Evolutionary conservation across 257 asterid species (phyloP), one percentile per base, ranked within the genome.

Genomic region (Nicotiana paniculata): DNA sequence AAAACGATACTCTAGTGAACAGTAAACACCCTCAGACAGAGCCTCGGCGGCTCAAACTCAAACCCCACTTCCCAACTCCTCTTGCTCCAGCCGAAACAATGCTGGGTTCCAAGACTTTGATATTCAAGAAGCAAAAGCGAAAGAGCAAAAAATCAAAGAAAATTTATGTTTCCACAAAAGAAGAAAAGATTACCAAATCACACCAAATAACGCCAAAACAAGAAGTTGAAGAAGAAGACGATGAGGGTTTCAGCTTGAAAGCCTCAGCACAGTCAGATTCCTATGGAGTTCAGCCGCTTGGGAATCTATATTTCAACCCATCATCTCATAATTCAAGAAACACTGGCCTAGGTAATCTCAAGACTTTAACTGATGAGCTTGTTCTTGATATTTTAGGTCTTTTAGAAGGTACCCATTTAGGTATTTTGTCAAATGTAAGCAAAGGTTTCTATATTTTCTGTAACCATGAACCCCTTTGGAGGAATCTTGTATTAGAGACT

Each of bases 381-480:
- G 82, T 94, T 79, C 94, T 96, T 30, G 99, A 96, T 4, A 91
- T 96, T 82, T 89, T 96, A 46, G 95, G 92, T 3, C 90, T 94
- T 85, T 66, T 94, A 83, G 87, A 85, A 66, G 98, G 93, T 81
- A 59, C 86, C 62, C 85, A 89, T 55, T 86, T 96, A 87, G 98
- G 98, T 77, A 84, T 90, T 86, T 83, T 94, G 82, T 96, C 98
- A 16, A 87, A 93, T 77, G 97, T 94, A 33, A 94, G 97, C 91
- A 96, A 93, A 81, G 88, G 97, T n/a, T 90, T 96, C 67, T 94
- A 92, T 77, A 97, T 94, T 85, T 94, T 94, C 91, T 94, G 97
- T 87, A 92, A 89, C 63, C 95, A 96, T 70, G 97, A 96, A 81
- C 97, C 99, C 51, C 97, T 96, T 59, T 94, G 98, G 99, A 92